These are phyloP conservation scores for Polytrichum formosum DNA, from an alignment of 225 moss, liverwort and hornwort genomes.

Conservation along the genomic window DNA sequence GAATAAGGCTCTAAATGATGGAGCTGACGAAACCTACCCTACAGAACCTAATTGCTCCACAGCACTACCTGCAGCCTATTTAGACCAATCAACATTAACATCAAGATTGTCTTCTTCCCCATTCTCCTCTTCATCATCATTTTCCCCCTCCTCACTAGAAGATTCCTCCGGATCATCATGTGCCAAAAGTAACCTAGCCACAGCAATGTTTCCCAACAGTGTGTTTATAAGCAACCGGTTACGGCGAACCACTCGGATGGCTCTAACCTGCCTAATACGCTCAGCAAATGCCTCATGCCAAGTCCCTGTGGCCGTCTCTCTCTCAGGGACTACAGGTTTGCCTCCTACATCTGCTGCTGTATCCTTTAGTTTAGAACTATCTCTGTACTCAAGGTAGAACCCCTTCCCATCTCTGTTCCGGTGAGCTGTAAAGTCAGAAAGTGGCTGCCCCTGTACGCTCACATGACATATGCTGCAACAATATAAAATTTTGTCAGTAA, in stretches of 20 bases:
- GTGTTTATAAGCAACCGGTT: constrained; percentile 45
- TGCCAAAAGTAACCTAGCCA: constrained; percentile 48
- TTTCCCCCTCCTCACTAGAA: constrained; percentile 40
- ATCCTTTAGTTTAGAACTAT: constrained; percentile 22
- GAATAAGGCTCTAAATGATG: constrained; percentile 12
- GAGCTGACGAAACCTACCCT: constrained; percentile 5
- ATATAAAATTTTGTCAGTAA: neutral
- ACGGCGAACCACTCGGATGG: constrained; percentile 35
- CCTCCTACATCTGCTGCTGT: constrained; percentile 20
- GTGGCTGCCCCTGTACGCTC: constrained; percentile 45
- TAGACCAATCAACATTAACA: constrained; percentile 18
- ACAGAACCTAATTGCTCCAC: neutral
- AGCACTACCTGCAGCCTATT: neutral
- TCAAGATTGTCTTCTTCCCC: constrained; percentile 18
- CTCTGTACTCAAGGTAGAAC: constrained; percentile 46
- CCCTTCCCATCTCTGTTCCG: constrained; percentile 31
- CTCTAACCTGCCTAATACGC: constrained; percentile 55
- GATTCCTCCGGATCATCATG: constrained; percentile 33
- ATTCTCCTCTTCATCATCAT: constrained; percentile 37
- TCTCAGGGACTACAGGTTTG: constrained; percentile 26
- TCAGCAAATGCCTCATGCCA: constrained; percentile 53
- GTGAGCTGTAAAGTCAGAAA: constrained; percentile 42
- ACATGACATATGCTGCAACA: constrained; percentile 62
- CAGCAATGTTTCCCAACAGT: constrained; percentile 45
- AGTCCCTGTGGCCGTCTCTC: constrained; percentile 29